These are phyloP conservation scores for Zelonia costaricensis DNA, from an alignment of 208 protist species.

Conservation along the genomic window DNA sequence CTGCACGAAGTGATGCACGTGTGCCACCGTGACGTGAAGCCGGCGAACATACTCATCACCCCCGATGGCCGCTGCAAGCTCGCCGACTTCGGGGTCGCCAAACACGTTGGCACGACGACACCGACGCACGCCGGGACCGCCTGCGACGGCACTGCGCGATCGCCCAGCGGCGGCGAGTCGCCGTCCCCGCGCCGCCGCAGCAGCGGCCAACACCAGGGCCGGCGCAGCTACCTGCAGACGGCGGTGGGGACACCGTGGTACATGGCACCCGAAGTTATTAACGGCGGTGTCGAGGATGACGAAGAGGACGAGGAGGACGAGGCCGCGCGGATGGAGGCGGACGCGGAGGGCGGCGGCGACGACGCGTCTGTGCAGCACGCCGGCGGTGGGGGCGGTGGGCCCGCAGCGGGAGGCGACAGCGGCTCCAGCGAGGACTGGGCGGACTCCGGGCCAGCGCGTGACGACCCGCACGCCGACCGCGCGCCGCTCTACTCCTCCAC, in stretches of 20 bases:
- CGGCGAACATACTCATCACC: slow-evolving; percentile 90
- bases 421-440: slow-evolving; percentile 21
- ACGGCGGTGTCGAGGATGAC: slow-evolving; percentile 47
- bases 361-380: neutral
- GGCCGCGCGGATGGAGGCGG: neutral
- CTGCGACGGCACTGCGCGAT: no score
- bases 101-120: slow-evolving; percentile 45
- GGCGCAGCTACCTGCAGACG: slow-evolving; percentile 54
- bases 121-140: neutral
- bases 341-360: neutral
- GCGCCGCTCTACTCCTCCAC: slow-evolving; percentile 20
- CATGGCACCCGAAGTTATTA: slow-evolving; percentile 92
- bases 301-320: slow-evolving; percentile 26
- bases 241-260: slow-evolving; percentile 91
- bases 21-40: slow-evolving; percentile 93
- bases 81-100: slow-evolving; percentile 87
- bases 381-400: neutral
- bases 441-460: neutral
- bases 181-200: neutral
- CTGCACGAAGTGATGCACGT: slow-evolving; percentile 79
- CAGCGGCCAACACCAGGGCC: no score
- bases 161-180: neutral
- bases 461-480: neutral
- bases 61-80: slow-evolving; percentile 84
- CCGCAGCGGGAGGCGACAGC: neutral